Conservation (phyloP, 768 basidiomycete genomes). For the Auriscalpium microsporum region DNA sequence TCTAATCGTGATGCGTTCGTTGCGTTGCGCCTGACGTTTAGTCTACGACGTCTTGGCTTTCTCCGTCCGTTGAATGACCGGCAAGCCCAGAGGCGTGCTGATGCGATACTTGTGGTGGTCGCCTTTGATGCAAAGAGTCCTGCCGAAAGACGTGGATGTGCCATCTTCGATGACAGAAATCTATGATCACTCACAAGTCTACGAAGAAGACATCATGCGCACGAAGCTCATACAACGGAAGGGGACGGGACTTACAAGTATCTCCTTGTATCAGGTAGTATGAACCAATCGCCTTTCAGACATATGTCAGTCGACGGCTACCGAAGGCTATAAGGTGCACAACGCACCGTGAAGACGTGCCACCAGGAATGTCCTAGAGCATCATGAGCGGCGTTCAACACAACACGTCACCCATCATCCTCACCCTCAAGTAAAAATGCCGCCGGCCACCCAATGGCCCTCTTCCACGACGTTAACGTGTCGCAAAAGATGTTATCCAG, state of each 20-base stretch:
- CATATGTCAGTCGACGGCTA: no score
- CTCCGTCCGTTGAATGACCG: not conserved
- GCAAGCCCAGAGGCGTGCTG: not conserved
- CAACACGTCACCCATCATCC: not conserved
- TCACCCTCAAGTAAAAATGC: constrained; percentile 61
- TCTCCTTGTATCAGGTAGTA: not conserved
- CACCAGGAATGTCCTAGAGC: constrained; percentile 62
- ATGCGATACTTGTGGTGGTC: not conserved
- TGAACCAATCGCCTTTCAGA: not conserved
- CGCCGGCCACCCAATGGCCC: constrained; percentile 49
- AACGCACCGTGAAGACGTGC: constrained; percentile 56
- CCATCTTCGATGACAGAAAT: no score
- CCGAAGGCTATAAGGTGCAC: not conserved
- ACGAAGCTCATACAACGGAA: not conserved
- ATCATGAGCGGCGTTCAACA: not conserved
- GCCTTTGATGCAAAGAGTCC: not conserved
- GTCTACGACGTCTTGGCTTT: not conserved
- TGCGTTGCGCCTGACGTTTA: no score
- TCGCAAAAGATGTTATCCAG: constrained; percentile 72
- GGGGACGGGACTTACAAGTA: not conserved
- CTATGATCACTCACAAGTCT: not conserved
- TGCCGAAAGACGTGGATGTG: not conserved
- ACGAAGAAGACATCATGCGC: not conserved
- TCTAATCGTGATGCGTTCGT: no score
- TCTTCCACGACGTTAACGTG: constrained; percentile 47